Base-by-base conservation (phyloP, 2,329 filamentous ascomycete genomes). In the Pestalotiopsis sp. region DNA sequence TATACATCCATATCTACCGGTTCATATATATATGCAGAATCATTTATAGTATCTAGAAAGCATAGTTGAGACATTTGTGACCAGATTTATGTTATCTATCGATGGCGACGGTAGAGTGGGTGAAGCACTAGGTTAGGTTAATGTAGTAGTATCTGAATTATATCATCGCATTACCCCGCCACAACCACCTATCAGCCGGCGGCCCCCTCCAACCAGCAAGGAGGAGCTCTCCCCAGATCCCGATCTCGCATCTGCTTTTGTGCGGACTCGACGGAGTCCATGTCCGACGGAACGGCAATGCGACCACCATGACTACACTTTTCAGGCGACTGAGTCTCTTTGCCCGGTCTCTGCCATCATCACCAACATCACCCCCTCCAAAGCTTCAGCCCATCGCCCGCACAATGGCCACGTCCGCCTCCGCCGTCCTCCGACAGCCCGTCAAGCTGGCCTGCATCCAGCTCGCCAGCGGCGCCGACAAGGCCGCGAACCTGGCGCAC, bases 401-500 rank as follows among this genome's bases (percentile, higher is more conserved):
- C 69, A 72, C 69, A 14, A 76, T 76, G 73, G 71, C 75, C 1
- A 72, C 73, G 65, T 69, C 72, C 65, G 72, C 76, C 67, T 71
- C 76, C 20, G 75, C 79, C 38, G 78, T 94, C 64, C 87, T 97
- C 69, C 91, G 91, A 81, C 87, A 92, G 79, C 89, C 91, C 52
- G 84, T 97, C 75, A 94, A 92, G 81, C 85, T 97, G 59, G 92
- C 93, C 40, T 88, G 94, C 74, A 85, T 97, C 70, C 94, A 97
- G 81, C 88, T 97, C 40, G 90, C 93, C 67, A 90, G 91, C 70
- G 92, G 92, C 70, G 81, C 91, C 71, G 93, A 97, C 83, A 99
- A 99, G 83, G 78, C 89, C 11, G 86, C 87, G 72, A 99, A 99
- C 81, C 93, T 99, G 70, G 78, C 86, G 24, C 91, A 91, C 78